Conservation (phyloP, 2,329 filamentous ascomycete species). For the Akanthomyces dipterigenus region DNA sequence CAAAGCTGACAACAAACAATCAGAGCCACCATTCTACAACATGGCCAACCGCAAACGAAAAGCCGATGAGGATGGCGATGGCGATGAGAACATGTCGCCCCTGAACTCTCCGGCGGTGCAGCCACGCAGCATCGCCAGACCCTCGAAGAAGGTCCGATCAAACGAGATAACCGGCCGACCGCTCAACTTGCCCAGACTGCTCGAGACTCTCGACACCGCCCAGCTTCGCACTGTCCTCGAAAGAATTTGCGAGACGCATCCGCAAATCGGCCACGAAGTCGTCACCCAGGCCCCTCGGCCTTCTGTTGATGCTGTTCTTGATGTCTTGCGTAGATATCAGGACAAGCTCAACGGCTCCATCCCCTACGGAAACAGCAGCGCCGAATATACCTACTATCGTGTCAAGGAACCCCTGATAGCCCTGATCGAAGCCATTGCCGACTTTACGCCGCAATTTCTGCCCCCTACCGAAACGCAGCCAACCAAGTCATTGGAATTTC, state of each 20-base stretch:
- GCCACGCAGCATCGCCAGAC: constrained; percentile 59
- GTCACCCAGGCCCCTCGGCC: constrained; percentile 80
- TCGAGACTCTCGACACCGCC: constrained; percentile 84
- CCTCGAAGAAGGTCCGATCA: constrained; percentile 55
- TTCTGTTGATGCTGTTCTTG: constrained; percentile 70
- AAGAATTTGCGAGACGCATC: constrained; percentile 83
- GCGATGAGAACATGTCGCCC: constrained; percentile 85
- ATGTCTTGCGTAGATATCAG: constrained; percentile 78
- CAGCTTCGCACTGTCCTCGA: constrained; percentile 83
- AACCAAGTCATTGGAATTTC: constrained; percentile 75
- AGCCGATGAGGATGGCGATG: constrained; percentile 71
- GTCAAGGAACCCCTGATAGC: constrained; percentile 74
- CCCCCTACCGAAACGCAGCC: constrained; percentile 83
- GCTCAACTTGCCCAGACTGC: constrained; percentile 59
- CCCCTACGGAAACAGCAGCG: constrained; percentile 76
- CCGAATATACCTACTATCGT: constrained; percentile 92
- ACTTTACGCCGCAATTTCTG: constrained; percentile 93
- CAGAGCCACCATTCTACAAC: constrained; percentile 41
- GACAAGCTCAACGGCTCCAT: constrained; percentile 69
- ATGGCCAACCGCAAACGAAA: constrained; percentile 72
- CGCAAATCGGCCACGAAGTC: constrained; percentile 78
- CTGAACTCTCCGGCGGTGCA: constrained; percentile 71
- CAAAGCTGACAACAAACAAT: constrained; percentile 4
- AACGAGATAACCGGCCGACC: constrained; percentile 59
- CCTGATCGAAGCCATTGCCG: constrained; percentile 80